A percentile compares a stretch with the other conserved stretches of the same genome.
These are phyloP conservation scores for Fusarium burgessii DNA, from an alignment of 2,329 filamentous ascomycete species.

Conservation along the genomic window DNA sequence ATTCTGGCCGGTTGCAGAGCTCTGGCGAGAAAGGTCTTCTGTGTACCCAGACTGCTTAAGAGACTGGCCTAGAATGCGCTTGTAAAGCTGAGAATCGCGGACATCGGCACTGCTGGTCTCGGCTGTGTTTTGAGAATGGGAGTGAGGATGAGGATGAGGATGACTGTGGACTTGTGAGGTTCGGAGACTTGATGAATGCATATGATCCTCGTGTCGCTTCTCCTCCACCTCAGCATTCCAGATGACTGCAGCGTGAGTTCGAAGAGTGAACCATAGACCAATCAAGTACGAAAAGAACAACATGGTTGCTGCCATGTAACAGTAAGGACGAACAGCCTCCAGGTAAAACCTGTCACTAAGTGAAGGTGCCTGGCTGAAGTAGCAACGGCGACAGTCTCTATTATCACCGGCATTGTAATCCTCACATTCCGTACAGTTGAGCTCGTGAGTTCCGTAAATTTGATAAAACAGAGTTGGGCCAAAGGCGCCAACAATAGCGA, in stretches of 20 bases:
- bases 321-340: conserved; percentile 92
- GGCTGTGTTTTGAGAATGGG: conserved; percentile 49
- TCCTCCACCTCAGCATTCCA: conserved; percentile 90
- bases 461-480: conserved; percentile 98
- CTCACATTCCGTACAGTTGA: conserved; percentile 80
- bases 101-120: conserved; percentile 74
- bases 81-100: conserved; percentile 89
- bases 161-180: conserved; percentile 54
- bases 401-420: conserved; percentile 56
- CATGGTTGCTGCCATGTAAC: conserved; percentile 85
- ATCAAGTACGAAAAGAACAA: conserved; percentile 95
- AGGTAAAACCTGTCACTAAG: conserved; percentile 89
- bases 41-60: conserved; percentile 83
- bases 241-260: conserved; percentile 96
- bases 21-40: conserved; percentile 58
- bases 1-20: conserved; percentile 52
- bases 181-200: conserved; percentile 50
- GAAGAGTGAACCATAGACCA: conserved; percentile 92
- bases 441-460: conserved; percentile 96
- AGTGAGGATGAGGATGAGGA: conserved; percentile 52
- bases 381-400: conserved; percentile 92
- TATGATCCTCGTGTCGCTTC: conserved; percentile 73
- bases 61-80: conserved; percentile 91
- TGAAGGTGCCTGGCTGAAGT: conserved; percentile 88
- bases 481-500: conserved; percentile 95